phyloP scores from a whole-genome alignment of 1,284 basidiomycete species.

The Termitomyces sp. region DNA sequence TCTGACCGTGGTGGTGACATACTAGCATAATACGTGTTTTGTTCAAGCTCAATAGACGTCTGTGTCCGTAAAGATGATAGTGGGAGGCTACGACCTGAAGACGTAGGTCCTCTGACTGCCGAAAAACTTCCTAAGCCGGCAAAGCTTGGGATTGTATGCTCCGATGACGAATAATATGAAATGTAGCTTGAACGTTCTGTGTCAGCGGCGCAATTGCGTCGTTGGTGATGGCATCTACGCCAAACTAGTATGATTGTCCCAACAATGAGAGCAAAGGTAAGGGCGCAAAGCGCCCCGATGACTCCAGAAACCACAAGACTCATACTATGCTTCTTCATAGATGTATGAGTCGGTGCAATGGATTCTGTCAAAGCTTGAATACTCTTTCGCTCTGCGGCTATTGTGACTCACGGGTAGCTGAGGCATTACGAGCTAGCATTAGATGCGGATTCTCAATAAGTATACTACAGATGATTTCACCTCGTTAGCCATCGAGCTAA shows the following conservation, averaged over 20 bases:
- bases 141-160: slow-evolving; percentile 9
- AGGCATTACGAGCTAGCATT: neutral
- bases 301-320: slow-evolving; percentile 6
- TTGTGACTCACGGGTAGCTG: neutral
- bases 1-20: neutral
- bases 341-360: neutral
- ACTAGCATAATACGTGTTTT: neutral
- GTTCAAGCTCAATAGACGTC: neutral
- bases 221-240: slow-evolving; percentile 4
- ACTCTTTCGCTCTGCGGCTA: no score
- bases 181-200: slow-evolving; percentile 3
- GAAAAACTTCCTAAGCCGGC: slow-evolving; percentile 3
- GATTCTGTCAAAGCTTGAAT: neutral
- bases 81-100: neutral
- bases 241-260: slow-evolving; percentile 3
- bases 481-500: neutral
- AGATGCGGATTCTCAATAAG: neutral
- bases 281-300: slow-evolving; percentile 13
- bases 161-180: slow-evolving; percentile 3
- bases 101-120: neutral
- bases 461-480: neutral
- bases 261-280: slow-evolving; percentile 8
- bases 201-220: neutral
- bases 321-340: neutral
- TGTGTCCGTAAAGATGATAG: neutral